Evolutionary conservation across 148 eudicot genomes (phyloP), one percentile per base, ranked within the genome.

Genomic region (Agrostemma githago): DNA sequence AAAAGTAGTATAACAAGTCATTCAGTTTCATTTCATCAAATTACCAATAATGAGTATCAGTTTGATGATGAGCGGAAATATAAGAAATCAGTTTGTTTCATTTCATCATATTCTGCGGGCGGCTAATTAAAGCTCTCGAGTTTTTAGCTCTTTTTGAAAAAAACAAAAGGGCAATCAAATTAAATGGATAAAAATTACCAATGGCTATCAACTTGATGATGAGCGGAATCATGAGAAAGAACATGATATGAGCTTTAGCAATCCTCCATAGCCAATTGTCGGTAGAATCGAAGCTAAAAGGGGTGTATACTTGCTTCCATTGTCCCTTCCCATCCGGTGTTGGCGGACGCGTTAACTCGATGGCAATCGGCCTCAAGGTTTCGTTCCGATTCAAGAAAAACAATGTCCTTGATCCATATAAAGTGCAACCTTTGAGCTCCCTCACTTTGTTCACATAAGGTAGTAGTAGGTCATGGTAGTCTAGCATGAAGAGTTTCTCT

Each of bases 211-310:
- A 94, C 83, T 81, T 94, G 88, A 78, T 94, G 98, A 81, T 71
- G 58, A 41, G 89, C 98, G 8, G 98, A 88, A 69, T 93, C 98
- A 74, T 93, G 96, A 70, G 96, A 89, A 59, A 88, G 91, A 8
- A 89, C 92, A 81, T 87, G 43, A 86, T n/a, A n/a, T 94, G 98
- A 75, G 84, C 83, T 75, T 91, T 94, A 21, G 98, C 98, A 12
- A 89, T 79, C 83, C 79, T 88, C 97, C 98, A 94, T n/a, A 91
- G 89, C 98, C 98, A 94, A 5, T 54, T 54, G 26, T 79, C 69
- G 10, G 96, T 88, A 40, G 96, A 80, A 75, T 88, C 82, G 70
- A 80, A 74, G 67, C 86, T 76, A 0, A n/a, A n/a, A n/a, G 95
- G 98, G 3, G 77, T 71, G 74, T 42, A 88, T 0, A 84, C 97